phyloP scores from a whole-genome alignment of 805 yeast genomes.

The Ogataea zsoltii region DNA sequence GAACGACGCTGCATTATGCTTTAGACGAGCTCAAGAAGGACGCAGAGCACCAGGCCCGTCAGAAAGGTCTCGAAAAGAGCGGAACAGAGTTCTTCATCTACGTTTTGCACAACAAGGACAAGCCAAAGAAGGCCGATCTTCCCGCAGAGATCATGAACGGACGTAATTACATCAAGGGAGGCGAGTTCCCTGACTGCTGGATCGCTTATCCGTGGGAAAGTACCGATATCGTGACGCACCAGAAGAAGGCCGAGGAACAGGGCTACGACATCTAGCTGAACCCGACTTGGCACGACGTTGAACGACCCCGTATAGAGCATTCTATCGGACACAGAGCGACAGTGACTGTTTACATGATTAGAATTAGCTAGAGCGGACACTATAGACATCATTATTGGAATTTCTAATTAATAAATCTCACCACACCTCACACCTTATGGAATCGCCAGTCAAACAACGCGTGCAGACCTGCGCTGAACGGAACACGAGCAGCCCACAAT shows the following conservation, averaged over 20 bases:
- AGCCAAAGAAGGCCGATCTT: constrained; percentile 70
- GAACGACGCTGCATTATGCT: constrained; percentile 83
- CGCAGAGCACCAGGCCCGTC: constrained; percentile 59
- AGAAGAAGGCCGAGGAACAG: constrained; percentile 69
- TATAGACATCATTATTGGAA: too few relatives aligned
- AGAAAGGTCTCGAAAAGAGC: constrained; percentile 50
- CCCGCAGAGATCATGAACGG: constrained; percentile 64
- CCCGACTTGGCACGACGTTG: too few relatives aligned
- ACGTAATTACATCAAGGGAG: constrained; percentile 66
- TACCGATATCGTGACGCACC: constrained; percentile 71
- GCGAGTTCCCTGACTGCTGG: constrained; percentile 78
- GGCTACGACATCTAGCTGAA: constrained; percentile 53
- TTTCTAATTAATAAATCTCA: too few relatives aligned
- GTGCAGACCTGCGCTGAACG: constrained; percentile 6
- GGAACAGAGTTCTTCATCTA: constrained; percentile 70
- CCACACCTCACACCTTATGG: constrained; percentile 14
- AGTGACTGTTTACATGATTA: background rate
- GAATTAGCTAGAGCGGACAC: background rate
- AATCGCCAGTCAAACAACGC: constrained; percentile 10
- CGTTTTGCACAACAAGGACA: constrained; percentile 75
- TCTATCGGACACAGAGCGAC: too few relatives aligned
- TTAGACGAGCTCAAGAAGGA: constrained; percentile 73
- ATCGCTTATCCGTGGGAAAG: constrained; percentile 89
- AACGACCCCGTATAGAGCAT: too few relatives aligned
- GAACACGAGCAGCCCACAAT: constrained; percentile 18